These are phyloP conservation scores for Calvatia gigantea DNA, from an alignment of 768 basidiomycete genomes.

Conservation along the genomic window DNA sequence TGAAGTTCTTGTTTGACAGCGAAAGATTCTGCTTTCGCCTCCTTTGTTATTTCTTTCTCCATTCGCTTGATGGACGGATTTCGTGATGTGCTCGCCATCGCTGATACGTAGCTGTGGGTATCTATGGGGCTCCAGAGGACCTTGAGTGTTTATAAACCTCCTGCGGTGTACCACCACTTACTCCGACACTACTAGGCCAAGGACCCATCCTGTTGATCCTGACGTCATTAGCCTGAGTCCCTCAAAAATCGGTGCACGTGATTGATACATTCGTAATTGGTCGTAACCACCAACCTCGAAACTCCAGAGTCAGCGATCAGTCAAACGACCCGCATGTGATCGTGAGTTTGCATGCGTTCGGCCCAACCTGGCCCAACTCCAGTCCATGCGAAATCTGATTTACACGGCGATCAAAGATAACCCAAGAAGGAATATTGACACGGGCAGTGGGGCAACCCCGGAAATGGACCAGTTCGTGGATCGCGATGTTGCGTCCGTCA, in stretches of 20 bases:
- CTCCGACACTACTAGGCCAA: background rate
- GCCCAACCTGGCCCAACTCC: too few species aligned
- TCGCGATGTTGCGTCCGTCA: conserved; percentile 1
- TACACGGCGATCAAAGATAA: background rate
- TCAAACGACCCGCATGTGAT: too few species aligned
- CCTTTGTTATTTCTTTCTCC: conserved; percentile 43
- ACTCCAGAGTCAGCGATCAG: too few species aligned
- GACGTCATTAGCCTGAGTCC: background rate
- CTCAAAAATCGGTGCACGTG: too few species aligned
- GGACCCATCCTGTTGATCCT: background rate
- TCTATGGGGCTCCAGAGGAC: conserved; percentile 10
- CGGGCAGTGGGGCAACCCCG: background rate
- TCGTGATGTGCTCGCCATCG: conserved; percentile 19
- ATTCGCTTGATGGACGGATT: conserved; percentile 26
- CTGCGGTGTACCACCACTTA: background rate
- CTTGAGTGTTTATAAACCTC: background rate
- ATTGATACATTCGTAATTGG: too few species aligned
- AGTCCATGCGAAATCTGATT: background rate
- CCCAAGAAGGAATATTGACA: background rate
- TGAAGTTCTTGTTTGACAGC: conserved; percentile 50
- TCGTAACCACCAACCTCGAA: too few species aligned
- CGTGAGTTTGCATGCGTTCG: too few species aligned
- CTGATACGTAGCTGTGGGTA: background rate
- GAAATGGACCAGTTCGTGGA: background rate
- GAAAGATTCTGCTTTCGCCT: conserved; percentile 49